Evolutionary conservation across 2,329 filamentous ascomycete genomes (phyloP).

Genomic region (Xenosphaeropsis pyriputrescens): DNA sequence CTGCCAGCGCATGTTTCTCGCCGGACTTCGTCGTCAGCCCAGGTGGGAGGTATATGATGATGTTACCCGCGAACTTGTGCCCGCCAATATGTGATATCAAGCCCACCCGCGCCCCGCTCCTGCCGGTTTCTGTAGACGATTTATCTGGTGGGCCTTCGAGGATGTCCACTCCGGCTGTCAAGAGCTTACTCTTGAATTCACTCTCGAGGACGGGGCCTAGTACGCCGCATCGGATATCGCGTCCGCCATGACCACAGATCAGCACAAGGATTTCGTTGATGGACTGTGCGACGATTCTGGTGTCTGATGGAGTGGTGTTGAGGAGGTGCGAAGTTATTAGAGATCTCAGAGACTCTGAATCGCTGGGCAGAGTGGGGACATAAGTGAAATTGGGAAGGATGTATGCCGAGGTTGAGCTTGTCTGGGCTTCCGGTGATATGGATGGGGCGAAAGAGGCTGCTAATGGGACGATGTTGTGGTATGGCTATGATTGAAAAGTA

Average conservation of each 20-base stretch:
- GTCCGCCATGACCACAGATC: conserved; percentile 74
- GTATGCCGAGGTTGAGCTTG: conserved; percentile 49
- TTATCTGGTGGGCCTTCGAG: conserved; percentile 18
- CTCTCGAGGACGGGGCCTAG: conserved; percentile 58
- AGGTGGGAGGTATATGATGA: conserved; percentile 67
- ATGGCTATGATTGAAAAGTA: conserved; percentile 41
- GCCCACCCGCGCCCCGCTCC: conserved; percentile 39
- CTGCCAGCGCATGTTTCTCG: conserved; percentile 41
- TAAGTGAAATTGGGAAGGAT: conserved; percentile 77
- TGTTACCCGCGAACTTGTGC: conserved; percentile 76
- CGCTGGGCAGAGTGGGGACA: conserved; percentile 52
- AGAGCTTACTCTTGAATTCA: conserved; percentile 53
- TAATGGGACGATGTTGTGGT: conserved; percentile 58
- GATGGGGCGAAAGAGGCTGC: conserved; percentile 60
- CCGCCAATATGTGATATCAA: conserved; percentile 70
- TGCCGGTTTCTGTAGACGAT: conserved; percentile 11
- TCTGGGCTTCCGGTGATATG: conserved; percentile 22
- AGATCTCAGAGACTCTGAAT: no score
- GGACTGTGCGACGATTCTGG: no score
- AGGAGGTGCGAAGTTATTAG: no score
- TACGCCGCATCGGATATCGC: conserved; percentile 72
- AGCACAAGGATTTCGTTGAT: conserved; percentile 53
- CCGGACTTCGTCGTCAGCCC: conserved; percentile 23
- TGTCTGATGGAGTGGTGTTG: no score
- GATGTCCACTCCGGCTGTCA: conserved; percentile 31